These are phyloP conservation scores for Gymnopus androsaceus DNA, from an alignment of 1,284 basidiomycete genomes.

Conservation along the genomic window DNA sequence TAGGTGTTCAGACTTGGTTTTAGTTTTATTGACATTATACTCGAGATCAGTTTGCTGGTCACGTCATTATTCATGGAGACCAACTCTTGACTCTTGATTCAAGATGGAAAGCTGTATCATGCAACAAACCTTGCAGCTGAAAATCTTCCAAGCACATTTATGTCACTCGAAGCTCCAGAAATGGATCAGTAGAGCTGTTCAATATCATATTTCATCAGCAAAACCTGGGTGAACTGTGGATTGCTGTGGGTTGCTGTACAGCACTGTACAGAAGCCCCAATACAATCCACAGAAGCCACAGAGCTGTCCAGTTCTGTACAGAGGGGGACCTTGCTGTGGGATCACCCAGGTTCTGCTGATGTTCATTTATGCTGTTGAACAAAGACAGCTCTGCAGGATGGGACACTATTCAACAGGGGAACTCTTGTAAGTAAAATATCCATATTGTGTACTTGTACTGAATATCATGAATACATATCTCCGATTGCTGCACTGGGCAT, in stretches of 20 bases:
- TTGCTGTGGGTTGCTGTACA: too few relatives aligned
- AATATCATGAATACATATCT: constrained; percentile 54
- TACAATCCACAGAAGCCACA: too few relatives aligned
- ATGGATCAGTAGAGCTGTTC: constrained; percentile 61
- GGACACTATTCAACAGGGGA: constrained; percentile 58
- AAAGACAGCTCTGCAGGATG: constrained; percentile 78
- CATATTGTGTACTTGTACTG: too few relatives aligned
- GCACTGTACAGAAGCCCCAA: too few relatives aligned
- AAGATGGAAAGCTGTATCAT: constrained; percentile 8
- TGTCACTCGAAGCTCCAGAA: constrained; percentile 55
- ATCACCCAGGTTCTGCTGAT: constrained; percentile 75
- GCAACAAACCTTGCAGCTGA: background rate
- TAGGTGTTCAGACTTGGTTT: background rate
- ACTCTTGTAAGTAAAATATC: constrained; percentile 61
- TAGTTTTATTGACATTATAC: background rate
- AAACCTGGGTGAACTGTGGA: too few relatives aligned
- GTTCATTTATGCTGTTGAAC: constrained; percentile 84
- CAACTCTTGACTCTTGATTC: background rate
- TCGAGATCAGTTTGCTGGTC: background rate
- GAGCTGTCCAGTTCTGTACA: too few relatives aligned
- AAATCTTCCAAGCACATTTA: constrained; percentile 15
- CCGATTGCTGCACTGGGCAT: constrained; percentile 63
- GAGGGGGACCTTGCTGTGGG: too few relatives aligned
- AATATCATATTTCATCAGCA: too few relatives aligned
- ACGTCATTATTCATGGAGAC: constrained; percentile 8